Evolutionary conservation across 1,284 basidiomycete species (phyloP), one percentile per base, ranked within the genome.

Genomic region (Entoloma clypeatum): DNA sequence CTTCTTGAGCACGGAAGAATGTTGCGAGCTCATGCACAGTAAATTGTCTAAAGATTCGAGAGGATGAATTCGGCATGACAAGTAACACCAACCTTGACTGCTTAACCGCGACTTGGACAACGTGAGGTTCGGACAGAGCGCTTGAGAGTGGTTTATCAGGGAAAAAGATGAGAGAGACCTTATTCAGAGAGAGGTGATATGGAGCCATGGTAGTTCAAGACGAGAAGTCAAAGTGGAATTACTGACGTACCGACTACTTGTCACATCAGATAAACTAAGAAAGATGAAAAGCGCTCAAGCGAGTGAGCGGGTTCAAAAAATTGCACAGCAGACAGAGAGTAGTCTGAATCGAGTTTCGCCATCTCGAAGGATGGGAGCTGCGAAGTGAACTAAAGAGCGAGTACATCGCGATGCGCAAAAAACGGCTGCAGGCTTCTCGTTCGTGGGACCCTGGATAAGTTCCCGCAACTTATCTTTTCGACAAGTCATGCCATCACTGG

Each of bases 331-430:
- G 63, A 63, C 56, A 58, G 62, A 64, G 62, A 67, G 62, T 67
- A 67, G 64, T 67, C 64, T 67, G 65, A 67, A 67, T 67, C 64
- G 64, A 65, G 65, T 67, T 67, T 55, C 60, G 54, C 46, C 48
- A 43, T 39, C 48, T 43, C 45, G 17, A 44, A 46, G 43, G 44
- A 38, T 38, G 50, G 58, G 61, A 58, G 62, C 65, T 59, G 64
- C 64, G 60, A 67, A 67, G 63, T 64, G 63, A 64, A 60, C 64
- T 67, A 47, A 66, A 67, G 63, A 55, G 63, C 57, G 44, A 48
- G 49, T 34, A 38, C 27, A 37, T 35, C 18, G 29, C 35, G 18
- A 32, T 39, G 44, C 48, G 19, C 18, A 34, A 35, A 24, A 30
- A 30, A 22, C 33, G 10, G 29, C 36, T 26, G 24, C 45, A 29